Evolutionary conservation across 495 filamentous ascomycete genomes (phyloP).

Genomic region (Aspergillus ostianus): DNA sequence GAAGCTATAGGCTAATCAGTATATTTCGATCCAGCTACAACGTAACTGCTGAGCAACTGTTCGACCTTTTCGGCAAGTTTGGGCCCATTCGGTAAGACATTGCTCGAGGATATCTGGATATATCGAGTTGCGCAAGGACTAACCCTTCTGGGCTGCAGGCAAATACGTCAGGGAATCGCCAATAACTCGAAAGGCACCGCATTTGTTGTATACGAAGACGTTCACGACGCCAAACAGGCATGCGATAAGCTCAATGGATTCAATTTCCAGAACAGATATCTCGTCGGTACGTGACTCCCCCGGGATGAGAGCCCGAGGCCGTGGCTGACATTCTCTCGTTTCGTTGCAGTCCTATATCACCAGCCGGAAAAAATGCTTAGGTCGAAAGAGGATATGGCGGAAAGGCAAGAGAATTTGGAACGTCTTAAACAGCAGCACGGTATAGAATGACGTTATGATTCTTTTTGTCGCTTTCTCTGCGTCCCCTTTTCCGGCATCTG

Average conservation of each 20-base stretch:
- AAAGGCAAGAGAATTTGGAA: conserved; percentile 95
- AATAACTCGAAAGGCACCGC: conserved; percentile 97
- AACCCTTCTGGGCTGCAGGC: conserved; percentile 50
- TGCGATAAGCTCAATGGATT: conserved; percentile 99
- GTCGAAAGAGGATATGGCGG: conserved; percentile 90
- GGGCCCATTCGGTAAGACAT: conserved; percentile 80
- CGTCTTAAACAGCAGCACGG: conserved; percentile 95
- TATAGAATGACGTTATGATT: conserved; percentile 76
- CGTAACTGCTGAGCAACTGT: conserved; percentile 90
- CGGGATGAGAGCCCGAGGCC: background rate
- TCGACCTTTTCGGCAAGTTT: conserved; percentile 93
- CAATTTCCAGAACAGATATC: conserved; percentile 99
- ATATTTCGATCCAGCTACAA: conserved; percentile 66
- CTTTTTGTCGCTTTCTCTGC: conserved; percentile 33
- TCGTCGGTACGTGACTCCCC: conserved; percentile 73
- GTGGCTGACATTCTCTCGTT: background rate
- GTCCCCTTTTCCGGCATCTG: conserved; percentile 40
- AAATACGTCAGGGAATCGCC: conserved; percentile 97
- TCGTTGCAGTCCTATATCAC: conserved; percentile 80
- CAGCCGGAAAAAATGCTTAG: conserved; percentile 96
- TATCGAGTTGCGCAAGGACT: background rate
- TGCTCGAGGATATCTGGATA: background rate
- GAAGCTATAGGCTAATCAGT: conserved; percentile 12
- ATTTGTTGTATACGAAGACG: conserved; percentile 99
- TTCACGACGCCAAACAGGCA: conserved; percentile 96